Base-by-base conservation (phyloP, 768 basidiomycete genomes). In the Boletus bicolor region DNA sequence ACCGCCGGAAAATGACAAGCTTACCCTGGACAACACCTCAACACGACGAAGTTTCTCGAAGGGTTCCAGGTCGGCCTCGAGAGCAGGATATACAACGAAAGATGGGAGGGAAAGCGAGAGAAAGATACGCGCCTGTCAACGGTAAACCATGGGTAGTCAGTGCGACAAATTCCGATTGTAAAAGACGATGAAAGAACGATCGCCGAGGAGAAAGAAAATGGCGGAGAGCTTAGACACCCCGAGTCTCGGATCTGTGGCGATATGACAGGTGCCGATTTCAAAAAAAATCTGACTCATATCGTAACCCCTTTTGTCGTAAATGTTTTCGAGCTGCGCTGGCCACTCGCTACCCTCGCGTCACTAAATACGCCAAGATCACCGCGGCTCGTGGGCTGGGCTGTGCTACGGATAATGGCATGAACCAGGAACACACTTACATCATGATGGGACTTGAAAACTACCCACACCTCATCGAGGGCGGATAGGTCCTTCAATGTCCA, bases 11-110 rank as follows among this genome's bases (percentile, higher is more conserved):
- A 51, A 21, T 0, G 38, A 35, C 5, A 30, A 24, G 44, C 64
- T 0, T 57, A 72, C 68, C 64, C 62, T 67, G 59, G 65, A 57
- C 3, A 42, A 45, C 19, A 74, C 49, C 46, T 77, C 72, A 56
- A 85, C 68, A 48, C 78, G 78, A 62, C 73, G 71, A 56, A 87
- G 73, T 53, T 82, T 84, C 51, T 78, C 72, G 54, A 84, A 77
- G 9, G 85, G 84, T 63, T 85, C 81, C 38, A 87, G 75, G 63
- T 87, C 85, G 51, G 69, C 69, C 66, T 86, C 84, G 46, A 86
- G 79, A 35, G 84, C 86, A 43, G 84, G 76, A 14, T 78, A 70
- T 38, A 81, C 73, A 30, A 77, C 73, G 62, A 85, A 73, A 9
- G 71, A 64, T 7, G 75, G 68, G 49, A 77, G 71, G 39, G 81